Percentiles rank a stretch among this genome's conserved stretches.
Conservation (phyloP, 2,329 filamentous ascomycete species). For the Geoglossum cookeanum region DNA sequence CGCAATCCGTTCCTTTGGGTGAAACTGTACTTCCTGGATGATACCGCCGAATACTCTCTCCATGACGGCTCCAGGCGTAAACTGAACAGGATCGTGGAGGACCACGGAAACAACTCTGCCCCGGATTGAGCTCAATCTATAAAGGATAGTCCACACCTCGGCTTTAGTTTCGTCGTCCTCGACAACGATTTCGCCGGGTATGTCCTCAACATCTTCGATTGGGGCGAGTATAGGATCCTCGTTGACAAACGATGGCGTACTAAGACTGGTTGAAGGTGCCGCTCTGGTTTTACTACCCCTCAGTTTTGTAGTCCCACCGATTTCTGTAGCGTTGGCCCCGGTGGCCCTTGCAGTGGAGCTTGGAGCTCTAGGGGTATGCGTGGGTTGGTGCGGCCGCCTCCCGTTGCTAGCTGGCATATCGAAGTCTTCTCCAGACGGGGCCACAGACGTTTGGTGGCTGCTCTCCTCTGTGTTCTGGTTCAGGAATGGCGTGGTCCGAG, state of each 20-base stretch:
- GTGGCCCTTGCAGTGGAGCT: not conserved
- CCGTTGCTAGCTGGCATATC: no score
- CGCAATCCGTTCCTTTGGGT: constrained; percentile 2
- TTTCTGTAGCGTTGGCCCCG: not conserved
- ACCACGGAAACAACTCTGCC: constrained; percentile 2
- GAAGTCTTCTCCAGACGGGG: no score
- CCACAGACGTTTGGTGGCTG: not conserved
- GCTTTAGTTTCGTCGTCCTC: not conserved
- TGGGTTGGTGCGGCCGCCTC: not conserved
- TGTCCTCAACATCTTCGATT: not conserved
- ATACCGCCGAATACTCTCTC: constrained; percentile 4
- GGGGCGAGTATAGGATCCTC: not conserved
- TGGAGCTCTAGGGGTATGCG: not conserved
- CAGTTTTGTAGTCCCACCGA: not conserved
- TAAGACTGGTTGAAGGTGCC: not conserved
- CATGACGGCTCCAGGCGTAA: not conserved
- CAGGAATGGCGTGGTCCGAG: not conserved
- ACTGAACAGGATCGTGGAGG: constrained; percentile 2
- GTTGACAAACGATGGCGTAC: not conserved
- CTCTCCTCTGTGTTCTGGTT: not conserved
- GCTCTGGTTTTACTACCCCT: not conserved
- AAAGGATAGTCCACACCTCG: not conserved
- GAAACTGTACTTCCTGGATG: constrained; percentile 4
- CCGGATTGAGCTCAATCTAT: not conserved
- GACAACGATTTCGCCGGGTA: not conserved